These are phyloP conservation scores for Pisolithus orientalis DNA, from an alignment of 768 basidiomycete genomes.

Conservation along the genomic window DNA sequence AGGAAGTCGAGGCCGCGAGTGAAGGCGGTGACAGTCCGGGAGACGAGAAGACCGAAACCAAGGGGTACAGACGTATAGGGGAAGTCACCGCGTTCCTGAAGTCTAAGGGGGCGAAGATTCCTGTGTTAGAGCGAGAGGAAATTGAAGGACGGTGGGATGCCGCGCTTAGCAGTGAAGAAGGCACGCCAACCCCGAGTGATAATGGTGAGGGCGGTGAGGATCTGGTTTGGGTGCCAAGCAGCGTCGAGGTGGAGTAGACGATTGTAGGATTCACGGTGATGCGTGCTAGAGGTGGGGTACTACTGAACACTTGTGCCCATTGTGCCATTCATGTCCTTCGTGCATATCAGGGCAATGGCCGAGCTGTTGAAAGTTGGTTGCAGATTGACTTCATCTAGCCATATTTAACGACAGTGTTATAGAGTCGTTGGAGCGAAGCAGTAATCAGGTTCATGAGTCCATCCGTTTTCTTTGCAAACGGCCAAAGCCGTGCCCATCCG, in stretches of 20 bases:
- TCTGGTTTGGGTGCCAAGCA: conserved; percentile 26
- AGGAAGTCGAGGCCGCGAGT: conserved; percentile 24
- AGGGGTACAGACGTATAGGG: conserved; percentile 57
- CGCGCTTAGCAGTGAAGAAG: conserved; percentile 52
- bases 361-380: too few species aligned
- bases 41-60: conserved; percentile 14
- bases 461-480: too few species aligned
- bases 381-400: too few species aligned
- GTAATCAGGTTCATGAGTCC: too few species aligned
- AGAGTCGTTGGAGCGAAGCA: too few species aligned
- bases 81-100: conserved; percentile 74
- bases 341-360: too few species aligned
- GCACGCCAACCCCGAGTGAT: conserved; percentile 18
- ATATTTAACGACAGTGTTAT: too few species aligned
- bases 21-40: conserved; percentile 19
- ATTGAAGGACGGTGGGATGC: conserved; percentile 64
- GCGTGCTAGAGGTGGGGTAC: background rate
- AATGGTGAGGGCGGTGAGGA: conserved; percentile 25
- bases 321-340: too few species aligned
- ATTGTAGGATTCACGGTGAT: conserved; percentile 4
- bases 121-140: conserved; percentile 36
- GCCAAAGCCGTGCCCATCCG: too few species aligned
- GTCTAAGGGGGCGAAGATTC: conserved; percentile 66
- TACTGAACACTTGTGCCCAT: background rate
- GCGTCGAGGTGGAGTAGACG: conserved; percentile 6